Conservation (phyloP, 768 basidiomycete genomes). For the Punctularia strigosozonata region DNA sequence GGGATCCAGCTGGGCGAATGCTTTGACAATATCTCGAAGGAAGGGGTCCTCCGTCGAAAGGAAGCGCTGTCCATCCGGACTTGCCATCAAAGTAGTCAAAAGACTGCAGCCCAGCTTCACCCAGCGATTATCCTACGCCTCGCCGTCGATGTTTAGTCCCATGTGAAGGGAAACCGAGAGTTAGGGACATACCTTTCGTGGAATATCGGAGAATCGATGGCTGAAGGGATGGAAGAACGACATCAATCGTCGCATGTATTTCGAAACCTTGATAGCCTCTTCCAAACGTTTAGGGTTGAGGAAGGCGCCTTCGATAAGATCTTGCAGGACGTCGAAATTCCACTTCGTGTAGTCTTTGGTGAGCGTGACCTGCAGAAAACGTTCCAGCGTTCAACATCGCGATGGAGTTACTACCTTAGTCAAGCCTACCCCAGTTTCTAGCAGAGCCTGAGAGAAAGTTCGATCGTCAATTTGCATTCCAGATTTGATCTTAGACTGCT, state of each 20-base stretch:
- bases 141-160: not conserved
- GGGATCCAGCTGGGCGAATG: constrained; percentile 88
- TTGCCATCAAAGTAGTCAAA: constrained; percentile 72
- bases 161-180: not conserved
- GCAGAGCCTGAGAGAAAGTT: constrained; percentile 71
- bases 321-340: constrained; percentile 83
- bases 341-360: constrained; percentile 86
- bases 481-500: constrained; percentile 80
- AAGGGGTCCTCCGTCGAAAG: constrained; percentile 76
- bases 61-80: constrained; percentile 75
- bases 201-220: constrained; percentile 78
- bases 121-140: constrained; percentile 82
- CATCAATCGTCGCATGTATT: constrained; percentile 85
- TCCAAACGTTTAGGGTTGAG: constrained; percentile 87
- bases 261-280: constrained; percentile 84
- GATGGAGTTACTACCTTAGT: not conserved
- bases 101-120: constrained; percentile 75
- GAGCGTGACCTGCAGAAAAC: constrained; percentile 54
- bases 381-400: not conserved
- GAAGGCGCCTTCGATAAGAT: constrained; percentile 85
- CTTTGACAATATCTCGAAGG: constrained; percentile 68
- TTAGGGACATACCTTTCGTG: constrained; percentile 40
- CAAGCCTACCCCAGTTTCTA: constrained; percentile 69
- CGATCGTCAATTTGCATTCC: constrained; percentile 94
- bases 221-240: constrained; percentile 88